Base-by-base conservation (phyloP, 768 basidiomycete genomes). In the Lanmaoa rubissima region DNA sequence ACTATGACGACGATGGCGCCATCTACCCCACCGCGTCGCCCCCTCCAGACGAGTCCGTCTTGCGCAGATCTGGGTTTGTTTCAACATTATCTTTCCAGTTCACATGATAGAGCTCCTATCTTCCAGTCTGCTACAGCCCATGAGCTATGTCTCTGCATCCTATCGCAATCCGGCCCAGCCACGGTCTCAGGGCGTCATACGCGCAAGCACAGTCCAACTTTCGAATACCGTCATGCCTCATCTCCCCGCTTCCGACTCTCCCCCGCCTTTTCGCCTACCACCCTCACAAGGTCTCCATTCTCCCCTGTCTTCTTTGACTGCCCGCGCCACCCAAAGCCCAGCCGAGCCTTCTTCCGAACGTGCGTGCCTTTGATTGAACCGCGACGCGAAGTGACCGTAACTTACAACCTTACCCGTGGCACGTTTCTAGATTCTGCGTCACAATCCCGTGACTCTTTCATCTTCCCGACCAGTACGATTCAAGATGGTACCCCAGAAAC, bases 111-210 rank as follows among this genome's bases (percentile, higher is more conserved):
- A 63, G 24, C 43, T 44, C 32, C 39, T 45, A 41, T 68, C n/a
- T 14, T 13, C 16, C 35, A 87, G 86, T 31, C 74, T 87, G 58
- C 76, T 88, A 17, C 85, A 85, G 63, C 74, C 83, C 17, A 76
- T 74, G 59, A 81, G 79, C 59, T 83, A 78, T 65, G 57, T 71
- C 64, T 65, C 65, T 51, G 47, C 65, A 51, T 59, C 71, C 58
- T 16, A 61, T 51, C 65, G 62, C 50, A 53, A 39, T 46, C 53
- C 60, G 0, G 48, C 55, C 11, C 60, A 51, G 9, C 75, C 81
- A 10, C 87, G 84, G 62, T 83, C 83, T 1, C 84, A 83, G 59
- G 79, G 80, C 60, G 76, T 79, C 31, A 92, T 91, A 57, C 83
- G 90, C 17, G 75, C 82, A 35, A 78, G 74, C 59, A 90, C 89